Conservation (phyloP, 495 filamentous ascomycete species). For the Talaromyces trachyspermus region DNA sequence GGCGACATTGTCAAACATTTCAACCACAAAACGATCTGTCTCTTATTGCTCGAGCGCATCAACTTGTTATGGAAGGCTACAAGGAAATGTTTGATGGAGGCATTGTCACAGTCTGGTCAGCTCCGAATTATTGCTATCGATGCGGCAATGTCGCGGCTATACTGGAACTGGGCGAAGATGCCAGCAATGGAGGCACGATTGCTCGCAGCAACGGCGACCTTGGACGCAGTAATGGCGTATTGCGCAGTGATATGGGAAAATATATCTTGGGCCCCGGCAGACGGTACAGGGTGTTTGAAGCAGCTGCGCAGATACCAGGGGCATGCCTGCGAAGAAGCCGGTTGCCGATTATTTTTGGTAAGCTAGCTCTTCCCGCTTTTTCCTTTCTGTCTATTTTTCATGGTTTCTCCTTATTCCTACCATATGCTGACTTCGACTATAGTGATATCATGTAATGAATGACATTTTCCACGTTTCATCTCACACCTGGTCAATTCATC, state of each 20-base stretch:
- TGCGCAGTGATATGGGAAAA: constrained; percentile 24
- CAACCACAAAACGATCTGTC: constrained; percentile 90
- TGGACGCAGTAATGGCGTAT: constrained; percentile 46
- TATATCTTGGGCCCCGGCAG: constrained; percentile 66
- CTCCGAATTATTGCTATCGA: constrained; percentile 97
- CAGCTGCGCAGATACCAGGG: constrained; percentile 92
- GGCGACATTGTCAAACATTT: constrained; percentile 94
- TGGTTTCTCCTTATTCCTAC: not conserved
- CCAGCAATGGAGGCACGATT: constrained; percentile 64
- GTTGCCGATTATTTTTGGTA: constrained; percentile 93
- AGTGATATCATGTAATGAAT: constrained; percentile 16
- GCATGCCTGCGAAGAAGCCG: constrained; percentile 98
- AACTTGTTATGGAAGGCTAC: constrained; percentile 98
- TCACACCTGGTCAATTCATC: not conserved
- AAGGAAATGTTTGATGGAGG: constrained; percentile 97
- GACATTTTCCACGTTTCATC: not conserved
- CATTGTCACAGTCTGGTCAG: constrained; percentile 96
- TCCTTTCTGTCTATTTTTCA: not conserved
- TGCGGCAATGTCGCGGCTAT: constrained; percentile 97
- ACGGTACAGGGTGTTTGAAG: constrained; percentile 92
- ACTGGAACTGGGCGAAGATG: constrained; percentile 84
- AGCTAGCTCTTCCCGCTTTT: too few species aligned
- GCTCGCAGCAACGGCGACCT: constrained; percentile 75
- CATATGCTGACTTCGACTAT: constrained; percentile 3
- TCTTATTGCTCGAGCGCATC: constrained; percentile 88